phyloP scores from a whole-genome alignment of 306 rosid species.

The Vicia faba region DNA sequence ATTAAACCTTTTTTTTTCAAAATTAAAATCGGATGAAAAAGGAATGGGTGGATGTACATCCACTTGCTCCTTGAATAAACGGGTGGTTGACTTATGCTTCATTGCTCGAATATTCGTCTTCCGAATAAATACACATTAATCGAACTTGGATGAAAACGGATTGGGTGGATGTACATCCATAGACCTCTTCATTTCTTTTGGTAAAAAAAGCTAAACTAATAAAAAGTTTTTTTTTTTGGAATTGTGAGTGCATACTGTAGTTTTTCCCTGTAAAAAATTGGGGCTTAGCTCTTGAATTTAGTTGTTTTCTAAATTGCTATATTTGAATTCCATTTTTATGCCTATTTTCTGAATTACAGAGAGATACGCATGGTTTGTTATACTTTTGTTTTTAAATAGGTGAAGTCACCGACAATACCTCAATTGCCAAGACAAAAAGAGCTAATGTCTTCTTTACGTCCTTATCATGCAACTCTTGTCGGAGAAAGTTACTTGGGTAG shows the following conservation, averaged over 20 bases:
- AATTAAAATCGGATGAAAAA: too few species aligned
- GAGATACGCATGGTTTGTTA: slow-evolving; percentile 36
- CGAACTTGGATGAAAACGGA: too few species aligned
- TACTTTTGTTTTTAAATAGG: slow-evolving; percentile 51
- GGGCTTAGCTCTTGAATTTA: not conserved
- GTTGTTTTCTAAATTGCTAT: slow-evolving; percentile 7
- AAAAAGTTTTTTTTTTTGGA: not conserved
- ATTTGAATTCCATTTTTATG: slow-evolving; percentile 2
- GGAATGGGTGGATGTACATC: too few species aligned
- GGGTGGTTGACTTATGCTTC: too few species aligned
- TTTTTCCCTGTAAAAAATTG: slow-evolving; percentile 17
- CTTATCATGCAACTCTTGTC: slow-evolving; percentile 82
- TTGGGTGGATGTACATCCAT: too few species aligned
- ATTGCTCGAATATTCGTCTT: too few species aligned
- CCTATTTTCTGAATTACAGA: slow-evolving; percentile 6
- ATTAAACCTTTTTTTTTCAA: too few species aligned
- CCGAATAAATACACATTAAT: too few species aligned
- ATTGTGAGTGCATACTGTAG: slow-evolving; percentile 7
- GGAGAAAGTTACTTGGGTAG: slow-evolving; percentile 96
- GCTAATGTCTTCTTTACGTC: slow-evolving; percentile 68
- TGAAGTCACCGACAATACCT: slow-evolving; percentile 80
- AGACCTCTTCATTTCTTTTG: not conserved
- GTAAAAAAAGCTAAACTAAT: not conserved
- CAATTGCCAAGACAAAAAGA: slow-evolving; percentile 80
- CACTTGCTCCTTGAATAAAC: too few species aligned